These are phyloP conservation scores for Paramecium pentaurelia DNA, from an alignment of 73 alveolate genomes.

Conservation along the genomic window DNA sequence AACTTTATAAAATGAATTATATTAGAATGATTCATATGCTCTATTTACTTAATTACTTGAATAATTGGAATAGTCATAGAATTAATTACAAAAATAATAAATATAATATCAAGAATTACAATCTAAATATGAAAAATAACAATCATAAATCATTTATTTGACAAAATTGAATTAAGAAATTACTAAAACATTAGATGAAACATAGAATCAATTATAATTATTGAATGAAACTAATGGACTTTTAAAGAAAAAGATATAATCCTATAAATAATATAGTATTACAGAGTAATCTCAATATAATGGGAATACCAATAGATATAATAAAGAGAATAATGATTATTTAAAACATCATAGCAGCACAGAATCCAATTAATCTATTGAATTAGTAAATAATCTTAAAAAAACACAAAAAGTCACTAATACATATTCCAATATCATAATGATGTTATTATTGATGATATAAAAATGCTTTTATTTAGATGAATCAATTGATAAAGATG, in stretches of 20 bases:
- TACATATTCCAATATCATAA: background rate
- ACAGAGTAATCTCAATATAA: background rate
- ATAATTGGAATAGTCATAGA: background rate
- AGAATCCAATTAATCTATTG: background rate
- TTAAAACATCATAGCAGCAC: background rate
- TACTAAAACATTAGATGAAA: background rate
- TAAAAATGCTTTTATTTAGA: conserved; percentile 35
- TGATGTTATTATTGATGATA: background rate
- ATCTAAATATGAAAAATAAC: background rate
- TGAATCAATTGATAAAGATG: conserved; percentile 3
- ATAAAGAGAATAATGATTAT: background rate
- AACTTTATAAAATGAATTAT: background rate
- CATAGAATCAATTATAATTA: background rate
- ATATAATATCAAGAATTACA: background rate
- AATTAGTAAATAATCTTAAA: background rate
- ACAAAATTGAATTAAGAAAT: background rate
- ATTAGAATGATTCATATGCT: background rate
- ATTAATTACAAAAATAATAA: background rate
- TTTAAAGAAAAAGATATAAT: background rate
- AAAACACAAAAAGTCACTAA: background rate
- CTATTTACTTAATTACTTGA: background rate
- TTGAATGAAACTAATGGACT: background rate
- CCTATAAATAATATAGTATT: background rate
- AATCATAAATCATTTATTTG: background rate
- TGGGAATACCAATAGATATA: background rate